Evolutionary conservation across 2,329 filamentous ascomycete species (phyloP).

Genomic region (Mycocentrospora acerina): DNA sequence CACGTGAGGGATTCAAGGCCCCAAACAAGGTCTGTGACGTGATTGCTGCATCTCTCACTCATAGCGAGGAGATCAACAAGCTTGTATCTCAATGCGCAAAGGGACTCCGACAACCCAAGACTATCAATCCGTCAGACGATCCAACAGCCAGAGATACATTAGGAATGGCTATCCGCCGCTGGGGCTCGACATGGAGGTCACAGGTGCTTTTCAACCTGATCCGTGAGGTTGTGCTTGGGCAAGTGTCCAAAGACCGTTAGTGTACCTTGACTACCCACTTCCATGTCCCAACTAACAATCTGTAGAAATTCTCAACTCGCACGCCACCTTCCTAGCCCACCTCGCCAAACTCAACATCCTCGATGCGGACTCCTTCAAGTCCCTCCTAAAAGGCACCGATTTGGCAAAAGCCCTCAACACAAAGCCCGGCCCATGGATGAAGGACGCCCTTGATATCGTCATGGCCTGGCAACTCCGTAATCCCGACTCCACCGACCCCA

Average conservation of each 20-base stretch:
- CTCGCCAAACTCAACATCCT: constrained; percentile 54
- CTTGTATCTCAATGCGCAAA: constrained; percentile 58
- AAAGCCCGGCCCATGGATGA: constrained; percentile 82
- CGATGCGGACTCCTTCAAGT: constrained; percentile 51
- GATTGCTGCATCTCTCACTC: constrained; percentile 63
- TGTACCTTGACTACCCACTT: neutral
- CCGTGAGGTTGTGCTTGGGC: constrained; percentile 56
- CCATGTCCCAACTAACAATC: constrained; percentile 12
- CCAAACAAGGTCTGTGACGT: constrained; percentile 74
- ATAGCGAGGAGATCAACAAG: constrained; percentile 63
- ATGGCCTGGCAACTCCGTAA: constrained; percentile 88
- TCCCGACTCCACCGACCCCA: constrained; percentile 63
- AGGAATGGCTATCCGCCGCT: constrained; percentile 72
- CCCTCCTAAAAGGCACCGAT: constrained; percentile 70
- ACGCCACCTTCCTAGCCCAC: constrained; percentile 56
- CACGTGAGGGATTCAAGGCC: constrained; percentile 75
- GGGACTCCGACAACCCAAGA: constrained; percentile 48
- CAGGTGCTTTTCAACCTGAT: constrained; percentile 70
- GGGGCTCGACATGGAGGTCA: constrained; percentile 72
- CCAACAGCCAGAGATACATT: constrained; percentile 60
- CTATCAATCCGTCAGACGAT: constrained; percentile 47
- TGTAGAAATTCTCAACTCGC: constrained; percentile 51
- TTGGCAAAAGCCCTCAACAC: constrained; percentile 67
- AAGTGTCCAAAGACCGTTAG: constrained; percentile 47
- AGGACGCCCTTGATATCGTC: constrained; percentile 73